Percentiles rank a stretch among this genome's conserved stretches.
Conservation (phyloP, 306 rosid genomes). For the Crataegus laevigata region DNA sequence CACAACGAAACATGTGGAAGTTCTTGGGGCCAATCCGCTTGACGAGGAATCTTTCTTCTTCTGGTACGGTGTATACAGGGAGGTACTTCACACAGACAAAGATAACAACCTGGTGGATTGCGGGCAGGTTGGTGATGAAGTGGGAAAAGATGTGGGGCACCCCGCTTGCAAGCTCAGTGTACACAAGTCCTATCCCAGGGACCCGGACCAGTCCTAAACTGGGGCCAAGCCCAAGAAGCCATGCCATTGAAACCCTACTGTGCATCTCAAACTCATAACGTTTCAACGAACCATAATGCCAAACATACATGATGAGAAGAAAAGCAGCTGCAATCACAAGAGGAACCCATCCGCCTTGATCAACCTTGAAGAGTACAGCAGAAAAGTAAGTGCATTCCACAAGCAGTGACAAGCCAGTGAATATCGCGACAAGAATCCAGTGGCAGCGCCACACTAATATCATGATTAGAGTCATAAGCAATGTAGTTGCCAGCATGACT, state of each 20-base stretch:
- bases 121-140: slow-evolving; percentile 94
- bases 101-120: slow-evolving; percentile 85
- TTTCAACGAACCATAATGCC: slow-evolving; percentile 90
- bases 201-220: slow-evolving; percentile 96
- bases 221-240: slow-evolving; percentile 98
- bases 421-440: slow-evolving; percentile 68
- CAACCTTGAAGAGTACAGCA: slow-evolving; percentile 79
- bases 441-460: slow-evolving; percentile 96
- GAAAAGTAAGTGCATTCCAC: slow-evolving; percentile 88
- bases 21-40: slow-evolving; percentile 87
- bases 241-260: slow-evolving; percentile 95
- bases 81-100: slow-evolving; percentile 93
- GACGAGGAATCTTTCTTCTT: slow-evolving; percentile 86
- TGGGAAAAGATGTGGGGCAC: slow-evolving; percentile 96
- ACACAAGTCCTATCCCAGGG: slow-evolving; percentile 93
- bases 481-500: slow-evolving; percentile 85
- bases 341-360: slow-evolving; percentile 99
- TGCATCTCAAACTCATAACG: slow-evolving; percentile 93
- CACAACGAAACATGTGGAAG: slow-evolving; percentile 91
- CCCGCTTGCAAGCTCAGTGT: slow-evolving; percentile 93
- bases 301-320: slow-evolving; percentile 75
- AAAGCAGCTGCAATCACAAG: slow-evolving; percentile 86
- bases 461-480: slow-evolving; percentile 91
- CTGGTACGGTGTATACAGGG: slow-evolving; percentile 94
- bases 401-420: slow-evolving; percentile 61